These are phyloP conservation scores for Oryza australiensis DNA, from an alignment of 176 grass and related monocot species.

Conservation along the genomic window DNA sequence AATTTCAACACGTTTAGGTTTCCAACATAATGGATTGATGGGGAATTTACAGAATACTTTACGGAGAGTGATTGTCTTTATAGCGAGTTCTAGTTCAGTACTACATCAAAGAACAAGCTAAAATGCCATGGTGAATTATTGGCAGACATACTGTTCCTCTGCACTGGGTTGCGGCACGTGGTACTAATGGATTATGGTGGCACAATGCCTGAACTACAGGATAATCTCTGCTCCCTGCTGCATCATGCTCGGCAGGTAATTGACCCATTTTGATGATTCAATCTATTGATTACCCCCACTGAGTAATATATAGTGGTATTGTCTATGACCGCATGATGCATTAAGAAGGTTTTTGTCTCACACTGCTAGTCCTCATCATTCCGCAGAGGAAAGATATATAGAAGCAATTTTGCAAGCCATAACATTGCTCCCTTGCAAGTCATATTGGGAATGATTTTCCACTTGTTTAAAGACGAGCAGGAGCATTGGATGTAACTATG, in stretches of 20 bases:
- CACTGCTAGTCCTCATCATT: background rate
- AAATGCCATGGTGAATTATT: background rate
- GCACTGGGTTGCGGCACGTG: constrained; percentile 53
- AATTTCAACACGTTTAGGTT: background rate
- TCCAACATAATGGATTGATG: background rate
- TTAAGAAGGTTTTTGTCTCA: background rate
- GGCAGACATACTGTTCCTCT: constrained; percentile 64
- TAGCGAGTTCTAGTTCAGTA: background rate
- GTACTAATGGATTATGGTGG: constrained; percentile 71
- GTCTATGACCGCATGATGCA: background rate
- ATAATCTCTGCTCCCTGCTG: constrained; percentile 53
- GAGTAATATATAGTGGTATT: background rate
- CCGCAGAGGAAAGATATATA: background rate
- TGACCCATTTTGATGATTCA: background rate
- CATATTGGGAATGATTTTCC: background rate
- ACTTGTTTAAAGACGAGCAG: background rate
- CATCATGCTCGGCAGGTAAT: constrained; percentile 52
- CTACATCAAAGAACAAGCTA: background rate
- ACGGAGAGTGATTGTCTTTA: background rate
- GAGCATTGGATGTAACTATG: background rate
- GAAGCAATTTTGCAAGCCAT: background rate
- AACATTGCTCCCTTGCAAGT: background rate
- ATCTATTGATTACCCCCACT: background rate
- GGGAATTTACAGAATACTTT: background rate
- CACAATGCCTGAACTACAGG: constrained; percentile 64